Conservation (phyloP, 2,329 filamentous ascomycete species). For the Emericellopsis cladophorae region DNA sequence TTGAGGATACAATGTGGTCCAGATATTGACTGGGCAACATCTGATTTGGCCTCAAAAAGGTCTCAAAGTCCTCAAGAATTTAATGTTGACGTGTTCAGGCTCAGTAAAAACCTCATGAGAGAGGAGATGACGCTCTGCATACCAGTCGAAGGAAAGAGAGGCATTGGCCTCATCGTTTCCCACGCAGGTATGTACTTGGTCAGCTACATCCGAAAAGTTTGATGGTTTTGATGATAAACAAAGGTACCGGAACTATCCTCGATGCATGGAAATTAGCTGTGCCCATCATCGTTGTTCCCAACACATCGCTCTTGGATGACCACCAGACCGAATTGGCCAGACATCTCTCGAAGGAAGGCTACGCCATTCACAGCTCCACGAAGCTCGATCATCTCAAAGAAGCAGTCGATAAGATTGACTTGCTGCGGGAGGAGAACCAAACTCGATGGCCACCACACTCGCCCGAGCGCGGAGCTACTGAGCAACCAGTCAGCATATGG, state of each 20-base stretch:
- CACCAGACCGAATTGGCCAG: constrained; percentile 82
- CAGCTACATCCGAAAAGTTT: not conserved
- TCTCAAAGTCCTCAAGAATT: constrained; percentile 12
- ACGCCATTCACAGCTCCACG: constrained; percentile 59
- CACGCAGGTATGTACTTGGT: constrained; percentile 59
- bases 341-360: constrained; percentile 60
- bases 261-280: constrained; percentile 64
- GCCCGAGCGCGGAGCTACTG: constrained; percentile 3
- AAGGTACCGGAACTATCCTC: constrained; percentile 76
- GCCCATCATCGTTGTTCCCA: constrained; percentile 82
- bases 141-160: constrained; percentile 27
- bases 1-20: constrained; percentile 73
- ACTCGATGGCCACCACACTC: constrained; percentile 20
- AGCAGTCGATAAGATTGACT: constrained; percentile 22
- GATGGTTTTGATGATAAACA: not conserved
- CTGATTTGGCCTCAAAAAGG: constrained; percentile 7
- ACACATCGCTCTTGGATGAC: constrained; percentile 69
- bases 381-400: constrained; percentile 22
- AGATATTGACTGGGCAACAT: constrained; percentile 31
- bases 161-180: constrained; percentile 66
- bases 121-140: constrained; percentile 43
- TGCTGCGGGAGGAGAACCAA: constrained; percentile 21
- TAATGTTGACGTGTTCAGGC: constrained; percentile 16
- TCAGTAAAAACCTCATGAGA: constrained; percentile 18
- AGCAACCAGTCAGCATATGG: constrained; percentile 17